These are phyloP conservation scores for Rhodomyrtus tomentosa DNA, from an alignment of 345 rosid species.

Conservation along the genomic window DNA sequence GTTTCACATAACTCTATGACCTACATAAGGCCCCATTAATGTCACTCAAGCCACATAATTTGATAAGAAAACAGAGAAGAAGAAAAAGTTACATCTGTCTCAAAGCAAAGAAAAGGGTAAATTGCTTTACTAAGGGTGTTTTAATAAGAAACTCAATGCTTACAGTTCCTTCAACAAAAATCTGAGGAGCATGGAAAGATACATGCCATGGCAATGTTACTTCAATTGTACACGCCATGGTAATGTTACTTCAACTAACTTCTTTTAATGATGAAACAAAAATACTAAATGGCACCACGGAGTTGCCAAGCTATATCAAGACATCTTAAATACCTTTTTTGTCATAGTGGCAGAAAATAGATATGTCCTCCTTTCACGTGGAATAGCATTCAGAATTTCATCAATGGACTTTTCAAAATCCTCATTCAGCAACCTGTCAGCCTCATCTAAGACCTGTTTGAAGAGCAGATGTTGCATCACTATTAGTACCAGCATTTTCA, in stretches of 20 bases:
- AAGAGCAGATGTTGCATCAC: neutral
- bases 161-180: neutral
- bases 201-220: neutral
- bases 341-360: slow-evolving; percentile 99
- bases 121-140: neutral
- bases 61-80: neutral
- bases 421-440: slow-evolving; percentile 85
- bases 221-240: too few relatives aligned
- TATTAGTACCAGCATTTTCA: neutral
- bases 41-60: neutral
- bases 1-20: neutral
- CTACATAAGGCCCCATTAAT: neutral
- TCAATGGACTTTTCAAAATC: slow-evolving; percentile 91
- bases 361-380: slow-evolving; percentile 59
- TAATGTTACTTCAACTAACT: neutral
- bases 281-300: neutral
- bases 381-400: slow-evolving; percentile 63
- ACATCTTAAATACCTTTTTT: slow-evolving; percentile 44
- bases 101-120: neutral
- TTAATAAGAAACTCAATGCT: neutral
- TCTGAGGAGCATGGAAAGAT: neutral
- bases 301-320: neutral
- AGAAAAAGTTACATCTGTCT: neutral
- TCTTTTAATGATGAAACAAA: neutral
- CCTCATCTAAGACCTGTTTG: slow-evolving; percentile 88